These are phyloP conservation scores for Truncatella angustata DNA, from an alignment of 2,329 filamentous ascomycete species.

Conservation along the genomic window DNA sequence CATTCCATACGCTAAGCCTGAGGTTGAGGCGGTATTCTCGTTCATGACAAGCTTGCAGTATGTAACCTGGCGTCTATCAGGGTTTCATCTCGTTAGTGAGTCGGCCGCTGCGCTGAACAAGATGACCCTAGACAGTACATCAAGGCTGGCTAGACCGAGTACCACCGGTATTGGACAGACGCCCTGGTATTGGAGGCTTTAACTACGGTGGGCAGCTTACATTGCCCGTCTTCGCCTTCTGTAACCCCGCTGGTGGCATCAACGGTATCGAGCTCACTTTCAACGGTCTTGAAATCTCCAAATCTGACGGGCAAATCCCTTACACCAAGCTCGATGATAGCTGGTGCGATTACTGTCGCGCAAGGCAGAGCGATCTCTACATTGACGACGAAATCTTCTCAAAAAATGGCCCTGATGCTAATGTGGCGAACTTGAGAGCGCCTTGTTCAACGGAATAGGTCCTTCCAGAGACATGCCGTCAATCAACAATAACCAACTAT, in stretches of 20 bases:
- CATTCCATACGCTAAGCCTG: conserved; percentile 19
- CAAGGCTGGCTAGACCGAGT: conserved; percentile 25
- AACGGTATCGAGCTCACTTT: conserved; percentile 28
- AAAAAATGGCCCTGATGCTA: no score
- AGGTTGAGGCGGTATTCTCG: conserved; percentile 23
- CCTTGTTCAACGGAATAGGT: no score
- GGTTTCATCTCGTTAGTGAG: conserved; percentile 28
- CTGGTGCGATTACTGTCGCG: conserved; percentile 10
- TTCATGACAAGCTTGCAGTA: conserved; percentile 24
- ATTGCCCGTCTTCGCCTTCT: conserved; percentile 27
- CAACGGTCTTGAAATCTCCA: conserved; percentile 28
- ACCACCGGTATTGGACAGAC: conserved; percentile 7
- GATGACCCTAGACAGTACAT: conserved; percentile 30
- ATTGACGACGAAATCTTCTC: conserved; percentile 19
- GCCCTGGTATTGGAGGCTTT: conserved; percentile 29
- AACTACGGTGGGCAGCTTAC: conserved; percentile 22
- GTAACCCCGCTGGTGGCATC: conserved; percentile 19
- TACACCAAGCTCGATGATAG: conserved; percentile 22
- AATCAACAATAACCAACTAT: no score
- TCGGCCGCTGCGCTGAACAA: conserved; percentile 25
- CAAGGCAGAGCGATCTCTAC: conserved; percentile 24
- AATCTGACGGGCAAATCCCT: conserved; percentile 25
- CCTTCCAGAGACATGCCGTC: no score
- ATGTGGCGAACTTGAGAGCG: no score
- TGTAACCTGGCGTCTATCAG: conserved; percentile 29